Percentiles rank a stretch among this genome's conserved stretches.
phyloP scores from a whole-genome alignment of 1,139 yeast genomes.

The Zygosaccharomyces pseudobailii region DNA sequence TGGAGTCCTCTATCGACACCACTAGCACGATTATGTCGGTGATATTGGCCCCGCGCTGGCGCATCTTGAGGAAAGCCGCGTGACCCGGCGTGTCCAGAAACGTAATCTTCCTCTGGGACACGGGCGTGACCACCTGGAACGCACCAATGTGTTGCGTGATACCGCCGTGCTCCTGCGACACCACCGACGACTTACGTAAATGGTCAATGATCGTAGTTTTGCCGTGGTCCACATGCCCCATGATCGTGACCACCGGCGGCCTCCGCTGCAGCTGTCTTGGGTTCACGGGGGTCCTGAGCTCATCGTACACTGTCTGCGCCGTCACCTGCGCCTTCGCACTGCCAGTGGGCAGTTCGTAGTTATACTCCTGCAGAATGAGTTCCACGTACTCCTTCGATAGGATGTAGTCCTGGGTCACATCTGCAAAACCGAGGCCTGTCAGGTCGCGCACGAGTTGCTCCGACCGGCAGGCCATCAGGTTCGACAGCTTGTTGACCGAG shows the following conservation, averaged over 20 bases:
- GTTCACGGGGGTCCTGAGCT: conserved; percentile 40
- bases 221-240: conserved; percentile 99
- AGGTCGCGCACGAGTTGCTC: conserved; percentile 55
- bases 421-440: conserved; percentile 68
- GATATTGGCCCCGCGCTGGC: conserved; percentile 92
- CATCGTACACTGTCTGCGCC: conserved; percentile 50
- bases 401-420: conserved; percentile 70
- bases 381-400: conserved; percentile 82
- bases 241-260: conserved; percentile 93
- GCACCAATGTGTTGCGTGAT: conserved; percentile 99
- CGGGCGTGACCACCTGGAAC: conserved; percentile 75
- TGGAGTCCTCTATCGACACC: conserved; percentile 97
- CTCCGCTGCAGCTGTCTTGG: conserved; percentile 51
- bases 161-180: conserved; percentile 87
- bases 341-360: conserved; percentile 49
- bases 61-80: conserved; percentile 92
- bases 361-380: conserved; percentile 83
- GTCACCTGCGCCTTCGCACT: conserved; percentile 32
- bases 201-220: conserved; percentile 90
- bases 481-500: conserved; percentile 71
- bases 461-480: conserved; percentile 61
- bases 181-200: conserved; percentile 78
- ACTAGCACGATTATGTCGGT: conserved; percentile 91
- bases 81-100: conserved; percentile 98
- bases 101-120: conserved; percentile 71